phyloP scores from a whole-genome alignment of 345 rosid species.

The Syzygium oleosum region DNA sequence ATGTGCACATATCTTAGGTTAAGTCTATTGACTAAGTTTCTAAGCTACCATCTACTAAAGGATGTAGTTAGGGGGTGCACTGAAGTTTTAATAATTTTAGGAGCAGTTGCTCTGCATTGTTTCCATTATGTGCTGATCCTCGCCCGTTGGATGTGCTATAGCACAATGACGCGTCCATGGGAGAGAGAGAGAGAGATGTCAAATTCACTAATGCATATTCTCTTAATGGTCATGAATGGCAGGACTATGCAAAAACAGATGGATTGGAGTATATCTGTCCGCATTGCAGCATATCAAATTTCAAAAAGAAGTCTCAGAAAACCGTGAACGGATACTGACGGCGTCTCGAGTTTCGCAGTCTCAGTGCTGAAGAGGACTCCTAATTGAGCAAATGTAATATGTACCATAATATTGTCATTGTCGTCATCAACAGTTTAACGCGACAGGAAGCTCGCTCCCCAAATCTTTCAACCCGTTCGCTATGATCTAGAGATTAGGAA shows the following conservation, averaged over 20 bases:
- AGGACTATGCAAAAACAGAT: conserved; percentile 98
- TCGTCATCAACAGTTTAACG: background rate
- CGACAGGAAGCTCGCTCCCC: background rate
- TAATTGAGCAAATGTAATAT: conserved; percentile 1
- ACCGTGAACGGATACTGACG: conserved; percentile 49
- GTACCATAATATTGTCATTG: background rate
- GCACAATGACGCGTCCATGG: background rate
- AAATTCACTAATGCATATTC: background rate
- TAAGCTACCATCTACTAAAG: background rate
- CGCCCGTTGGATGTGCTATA: background rate
- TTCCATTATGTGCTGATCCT: background rate
- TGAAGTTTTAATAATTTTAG: background rate
- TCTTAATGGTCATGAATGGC: conserved; percentile 11
- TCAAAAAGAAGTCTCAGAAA: conserved; percentile 86
- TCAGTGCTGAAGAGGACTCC: background rate
- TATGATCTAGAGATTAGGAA: background rate
- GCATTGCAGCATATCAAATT: conserved; percentile 78
- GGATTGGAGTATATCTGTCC: conserved; percentile 98
- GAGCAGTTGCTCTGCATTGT: background rate
- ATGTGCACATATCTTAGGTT: background rate
- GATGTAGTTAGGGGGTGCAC: background rate
- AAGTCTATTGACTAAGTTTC: background rate
- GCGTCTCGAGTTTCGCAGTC: background rate
- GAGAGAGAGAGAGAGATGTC: background rate
- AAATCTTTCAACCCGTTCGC: background rate